Evolutionary conservation across 164 flowering plant species (phyloP).

Genomic region (grape (Vitis vinifera)): ASM3070453v1 NC_081812.1:17647001-17647500

Average conservation of each 20-base stretch:
- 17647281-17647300: constrained; percentile 61
- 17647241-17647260: constrained; percentile 54
- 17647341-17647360: constrained; percentile 28
- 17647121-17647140: constrained; percentile 76
- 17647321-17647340: constrained; percentile 35
- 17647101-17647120: constrained; percentile 60
- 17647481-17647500: constrained; percentile 61
- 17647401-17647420: constrained; percentile 30
- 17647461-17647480: constrained; percentile 52
- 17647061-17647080: constrained; percentile 90
- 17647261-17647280: constrained; percentile 64
- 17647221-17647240: constrained; percentile 64
- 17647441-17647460: constrained; percentile 29
- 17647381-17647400: constrained; percentile 29
- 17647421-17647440: constrained; percentile 40
- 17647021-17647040: constrained; percentile 64
- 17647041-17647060: constrained; percentile 75
- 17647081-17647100: constrained; percentile 18
- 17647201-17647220: constrained; percentile 55
- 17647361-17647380: constrained; percentile 24
- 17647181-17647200: constrained; percentile 68
- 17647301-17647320: constrained; percentile 31
- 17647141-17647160: constrained; percentile 69
- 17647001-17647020: constrained; percentile 72
- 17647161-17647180: constrained; percentile 79